A percentile compares a stretch with the other conserved stretches of the same genome.
These are phyloP conservation scores for Cyberlindnera galapagoensis DNA, from an alignment of 805 yeast species.

Conservation along the genomic window DNA sequence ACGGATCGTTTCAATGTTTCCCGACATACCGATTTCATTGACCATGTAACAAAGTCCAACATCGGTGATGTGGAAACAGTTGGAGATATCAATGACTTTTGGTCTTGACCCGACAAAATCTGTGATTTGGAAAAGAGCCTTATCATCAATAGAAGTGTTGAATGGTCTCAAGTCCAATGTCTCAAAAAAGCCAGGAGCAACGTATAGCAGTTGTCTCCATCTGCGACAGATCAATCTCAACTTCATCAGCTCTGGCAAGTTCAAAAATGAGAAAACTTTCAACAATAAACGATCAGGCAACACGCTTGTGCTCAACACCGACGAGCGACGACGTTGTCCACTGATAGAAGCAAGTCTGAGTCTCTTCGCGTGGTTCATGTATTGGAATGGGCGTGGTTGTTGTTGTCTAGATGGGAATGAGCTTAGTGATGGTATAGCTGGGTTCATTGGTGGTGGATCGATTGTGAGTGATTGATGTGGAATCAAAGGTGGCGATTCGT, in stretches of 20 bases:
- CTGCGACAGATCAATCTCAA: conserved; percentile 51
- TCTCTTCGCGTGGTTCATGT: conserved; percentile 50
- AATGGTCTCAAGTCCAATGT: conserved; percentile 53
- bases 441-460: conserved; percentile 35
- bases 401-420: conserved; percentile 24
- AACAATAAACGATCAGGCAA: conserved; percentile 56
- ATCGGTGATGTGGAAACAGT: conserved; percentile 74
- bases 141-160: conserved; percentile 55
- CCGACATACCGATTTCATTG: conserved; percentile 63
- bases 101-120: conserved; percentile 71
- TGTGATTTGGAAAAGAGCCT: conserved; percentile 49
- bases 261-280: conserved; percentile 44
- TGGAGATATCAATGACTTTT: conserved; percentile 50
- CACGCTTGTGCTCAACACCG: conserved; percentile 49
- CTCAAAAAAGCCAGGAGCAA: conserved; percentile 47
- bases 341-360: conserved; percentile 39
- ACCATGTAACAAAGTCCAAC: conserved; percentile 67
- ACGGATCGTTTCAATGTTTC: conserved; percentile 44
- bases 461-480: conserved; percentile 17
- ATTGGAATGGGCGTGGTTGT: conserved; percentile 35
- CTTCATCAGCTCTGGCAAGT: conserved; percentile 56
- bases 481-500: conserved; percentile 8
- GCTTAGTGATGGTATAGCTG: conserved; percentile 29
- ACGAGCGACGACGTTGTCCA: conserved; percentile 47
- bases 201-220: conserved; percentile 61